Base-by-base conservation (phyloP, 768 basidiomycete species). In the Pleurotus djamor region DNA sequence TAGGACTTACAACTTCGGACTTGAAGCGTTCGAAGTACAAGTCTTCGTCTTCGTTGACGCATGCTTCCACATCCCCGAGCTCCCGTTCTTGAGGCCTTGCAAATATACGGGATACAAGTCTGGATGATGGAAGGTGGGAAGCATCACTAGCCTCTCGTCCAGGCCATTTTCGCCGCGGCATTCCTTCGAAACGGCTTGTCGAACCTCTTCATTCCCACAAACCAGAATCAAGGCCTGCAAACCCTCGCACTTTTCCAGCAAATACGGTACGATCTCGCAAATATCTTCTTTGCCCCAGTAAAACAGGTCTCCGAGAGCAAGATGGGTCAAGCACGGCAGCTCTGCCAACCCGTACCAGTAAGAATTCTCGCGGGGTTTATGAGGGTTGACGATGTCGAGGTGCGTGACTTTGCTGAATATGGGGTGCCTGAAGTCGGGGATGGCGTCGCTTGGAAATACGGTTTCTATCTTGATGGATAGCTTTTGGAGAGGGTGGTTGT, bases 391-490 rank as follows among this genome's bases (percentile, higher is more conserved):
- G 48, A 78, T 59, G 60, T 77, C 74, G 32, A 78, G 68, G 52
- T 76, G 74, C 4, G 74, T 78, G 37, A 78, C 63, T 17, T 60
- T 61, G 12, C 61, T 59, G 43, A 66, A 65, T 72, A 75, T 76
- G 1, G 56, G 51, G 36, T 61, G 66, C 21, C 36, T 55, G 6
- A 48, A 52, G 48, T 54, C 51, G 8, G 57, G 48, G 12, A 61
- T 60, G 14, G 58, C 61, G 36, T 59, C 52, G 50, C 68, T 63
- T 5, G 74, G 58, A 21, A 64, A 58, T 33, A 75, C 70, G 47
- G 76, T 72, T 32, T 60, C 60, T 47, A 69, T 55, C 57, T 76
- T 76, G 34, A 76, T 70, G 1, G 76, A 78, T 35, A 78, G 71
- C 17, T 70, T 67, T 28, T 52, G 64, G 14, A 77, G 71, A 7